phyloP scores from a whole-genome alignment of 1,139 yeast genomes.

The Sugiyamaella sp. region DNA sequence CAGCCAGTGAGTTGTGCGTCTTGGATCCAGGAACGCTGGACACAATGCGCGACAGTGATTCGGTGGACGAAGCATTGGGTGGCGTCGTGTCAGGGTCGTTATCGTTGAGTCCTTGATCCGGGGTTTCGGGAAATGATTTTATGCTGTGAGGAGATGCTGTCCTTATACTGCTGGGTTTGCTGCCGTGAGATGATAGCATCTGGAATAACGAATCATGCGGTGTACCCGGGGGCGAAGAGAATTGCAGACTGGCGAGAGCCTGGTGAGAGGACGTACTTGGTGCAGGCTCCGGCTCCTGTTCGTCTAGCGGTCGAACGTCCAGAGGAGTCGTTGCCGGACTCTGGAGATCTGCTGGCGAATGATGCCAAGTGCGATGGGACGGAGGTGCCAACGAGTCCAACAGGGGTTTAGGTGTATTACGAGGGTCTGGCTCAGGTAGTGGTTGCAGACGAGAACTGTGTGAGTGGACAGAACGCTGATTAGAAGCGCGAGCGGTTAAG shows the following conservation, averaged over 20 bases:
- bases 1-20: background rate
- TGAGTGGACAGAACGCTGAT: no score
- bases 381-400: background rate
- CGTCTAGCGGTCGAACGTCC: no score
- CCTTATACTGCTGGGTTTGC: conserved; percentile 10
- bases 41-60: no score
- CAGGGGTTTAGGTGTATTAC: background rate
- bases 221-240: conserved; percentile 16
- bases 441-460: background rate
- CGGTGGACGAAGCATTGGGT: background rate
- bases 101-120: background rate
- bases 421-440: background rate
- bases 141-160: conserved; percentile 10
- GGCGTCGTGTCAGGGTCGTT: background rate
- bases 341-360: background rate
- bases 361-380: background rate
- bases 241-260: background rate
- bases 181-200: conserved; percentile 9
- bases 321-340: no score
- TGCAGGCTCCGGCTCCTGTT: background rate
- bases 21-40: no score
- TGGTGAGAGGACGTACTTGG: conserved; percentile 4
- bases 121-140: conserved; percentile 7
- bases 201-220: conserved; percentile 13
- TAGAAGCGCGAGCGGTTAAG: no score